These are phyloP conservation scores for Diaporthe helianthi DNA, from an alignment of 2,329 filamentous ascomycete genomes.

Conservation along the genomic window DNA sequence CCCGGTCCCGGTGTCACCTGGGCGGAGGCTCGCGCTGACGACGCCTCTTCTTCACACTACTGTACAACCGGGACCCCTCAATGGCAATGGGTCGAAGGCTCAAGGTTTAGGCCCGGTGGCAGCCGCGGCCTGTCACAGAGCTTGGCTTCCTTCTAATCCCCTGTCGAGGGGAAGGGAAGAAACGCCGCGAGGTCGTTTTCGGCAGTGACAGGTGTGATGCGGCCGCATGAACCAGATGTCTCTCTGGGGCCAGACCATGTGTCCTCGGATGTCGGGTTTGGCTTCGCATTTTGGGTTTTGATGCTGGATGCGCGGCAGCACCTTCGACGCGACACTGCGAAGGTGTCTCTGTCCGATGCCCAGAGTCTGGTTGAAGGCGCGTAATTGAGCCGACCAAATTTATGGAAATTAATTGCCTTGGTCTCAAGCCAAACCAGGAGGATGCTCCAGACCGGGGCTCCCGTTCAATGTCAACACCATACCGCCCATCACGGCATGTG, in stretches of 20 bases:
- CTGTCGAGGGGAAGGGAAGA: not conserved
- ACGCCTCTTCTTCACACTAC: not conserved
- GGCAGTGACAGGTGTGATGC: slow-evolving; percentile 18
- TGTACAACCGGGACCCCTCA: not conserved
- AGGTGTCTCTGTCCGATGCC: not conserved
- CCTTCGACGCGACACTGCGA: not conserved
- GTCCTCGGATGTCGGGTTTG: slow-evolving; percentile 18
- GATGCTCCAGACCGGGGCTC: not conserved
- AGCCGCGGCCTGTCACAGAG: slow-evolving; percentile 6
- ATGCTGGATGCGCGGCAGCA: not conserved
- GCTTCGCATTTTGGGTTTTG: not conserved
- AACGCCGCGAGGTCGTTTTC: not conserved
- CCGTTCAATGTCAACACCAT: slow-evolving; percentile 11
- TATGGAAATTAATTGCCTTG: slow-evolving; percentile 9
- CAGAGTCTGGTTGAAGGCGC: not conserved
- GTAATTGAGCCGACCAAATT: slow-evolving; percentile 7
- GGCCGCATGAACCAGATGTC: slow-evolving; percentile 21
- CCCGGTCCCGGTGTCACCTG: not conserved
- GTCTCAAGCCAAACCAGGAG: not conserved
- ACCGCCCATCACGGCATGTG: slow-evolving; percentile 12
- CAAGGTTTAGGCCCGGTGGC: slow-evolving; percentile 7
- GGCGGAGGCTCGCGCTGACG: slow-evolving; percentile 9
- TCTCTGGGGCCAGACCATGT: not conserved
- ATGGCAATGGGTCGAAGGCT: not conserved
- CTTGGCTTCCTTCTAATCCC: not conserved